Base-by-base conservation (phyloP, 2,329 filamentous ascomycete species). In the Pezicula rhizophila region DNA sequence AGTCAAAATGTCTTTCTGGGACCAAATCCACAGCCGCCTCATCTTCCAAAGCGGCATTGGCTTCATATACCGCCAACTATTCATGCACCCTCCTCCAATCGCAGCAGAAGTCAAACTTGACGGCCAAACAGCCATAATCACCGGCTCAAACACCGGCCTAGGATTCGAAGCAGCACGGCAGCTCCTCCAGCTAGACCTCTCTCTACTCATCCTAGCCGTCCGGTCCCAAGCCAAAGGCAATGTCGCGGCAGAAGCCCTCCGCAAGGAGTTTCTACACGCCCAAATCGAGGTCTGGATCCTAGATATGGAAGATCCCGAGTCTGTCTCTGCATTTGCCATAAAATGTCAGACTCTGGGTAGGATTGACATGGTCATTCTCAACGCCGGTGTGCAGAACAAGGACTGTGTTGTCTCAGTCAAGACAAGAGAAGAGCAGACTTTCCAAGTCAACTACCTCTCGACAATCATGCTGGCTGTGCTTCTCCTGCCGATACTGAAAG, bases 361-460 rank as follows among this genome's bases (percentile, higher is more conserved):
- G 28, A 20, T 49, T 17, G 43, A 47, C 34, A n/a, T 46, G 20
- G 43, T 41, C 28, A 46, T 49, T 17, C n/a, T 39, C 5, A 49
- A 49, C 35, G 47, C 47, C 8, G 47, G 47, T 15, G 25, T 46
- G 6, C 17, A 26, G 10, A 47, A 37, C 20, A 46, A 20, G 42
- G 18, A 46, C 25, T 49, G 45, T 40, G 18, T 17, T 15, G 15
- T 26, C 37, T 28, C 15, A 11, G 37, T 11, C 34, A 28, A 43
- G 15, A 42, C 23, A 20, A 62, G 70, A 2, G 65, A 70, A 47
- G 68, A 73, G 50, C 57, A 63, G 15, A 64, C 60, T 14, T 49
- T 73, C 20, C 70, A 73, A 47, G 65, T 70, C 53, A 69, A 70
- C 50, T 67, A 66, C 46, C 54, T 70, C 4, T 68, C 67, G 0